A percentile compares a stretch with the other conserved stretches of the same genome.
Conservation (phyloP, 306 rosid genomes). For the Canavalia gladiata region DNA sequence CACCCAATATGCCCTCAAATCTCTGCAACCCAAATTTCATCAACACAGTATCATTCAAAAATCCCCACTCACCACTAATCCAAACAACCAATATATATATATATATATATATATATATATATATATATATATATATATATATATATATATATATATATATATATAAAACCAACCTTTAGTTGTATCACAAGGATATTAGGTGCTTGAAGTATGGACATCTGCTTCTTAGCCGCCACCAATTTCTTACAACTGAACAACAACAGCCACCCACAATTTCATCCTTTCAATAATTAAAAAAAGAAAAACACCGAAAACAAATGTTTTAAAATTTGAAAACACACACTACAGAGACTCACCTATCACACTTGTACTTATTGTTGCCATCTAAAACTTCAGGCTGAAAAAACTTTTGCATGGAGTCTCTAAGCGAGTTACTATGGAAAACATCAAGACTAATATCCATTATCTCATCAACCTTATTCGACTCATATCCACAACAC, state of each 20-base stretch:
- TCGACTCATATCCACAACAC: slow-evolving; percentile 90
- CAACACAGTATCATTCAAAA: slow-evolving; percentile 45
- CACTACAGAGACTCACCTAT: slow-evolving; percentile 62
- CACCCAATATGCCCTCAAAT: slow-evolving; percentile 91
- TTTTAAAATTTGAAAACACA: neutral
- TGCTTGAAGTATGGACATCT: slow-evolving; percentile 93
- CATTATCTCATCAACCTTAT: slow-evolving; percentile 99
- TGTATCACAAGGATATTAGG: slow-evolving; percentile 94
- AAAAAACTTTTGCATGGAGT: slow-evolving; percentile 86
- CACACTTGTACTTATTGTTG: slow-evolving; percentile 94
- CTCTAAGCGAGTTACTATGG: slow-evolving; percentile 90
- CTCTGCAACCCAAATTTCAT: slow-evolving; percentile 74
- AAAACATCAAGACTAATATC: slow-evolving; percentile 98
- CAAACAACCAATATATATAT: neutral
- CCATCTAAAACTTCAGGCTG: slow-evolving; percentile 96
- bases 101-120: neutral
- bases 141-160: neutral
- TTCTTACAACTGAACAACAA: slow-evolving; percentile 78
- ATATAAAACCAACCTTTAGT: slow-evolving; percentile 73
- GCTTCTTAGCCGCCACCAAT: slow-evolving; percentile 91
- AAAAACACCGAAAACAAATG: neutral
- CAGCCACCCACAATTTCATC: slow-evolving; percentile 15
- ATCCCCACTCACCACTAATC: slow-evolving; percentile 25
- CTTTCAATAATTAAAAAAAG: slow-evolving; percentile 13
- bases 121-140: neutral